Conservation (phyloP, 805 yeast species). For the Yarrowia alimentaria region DNA sequence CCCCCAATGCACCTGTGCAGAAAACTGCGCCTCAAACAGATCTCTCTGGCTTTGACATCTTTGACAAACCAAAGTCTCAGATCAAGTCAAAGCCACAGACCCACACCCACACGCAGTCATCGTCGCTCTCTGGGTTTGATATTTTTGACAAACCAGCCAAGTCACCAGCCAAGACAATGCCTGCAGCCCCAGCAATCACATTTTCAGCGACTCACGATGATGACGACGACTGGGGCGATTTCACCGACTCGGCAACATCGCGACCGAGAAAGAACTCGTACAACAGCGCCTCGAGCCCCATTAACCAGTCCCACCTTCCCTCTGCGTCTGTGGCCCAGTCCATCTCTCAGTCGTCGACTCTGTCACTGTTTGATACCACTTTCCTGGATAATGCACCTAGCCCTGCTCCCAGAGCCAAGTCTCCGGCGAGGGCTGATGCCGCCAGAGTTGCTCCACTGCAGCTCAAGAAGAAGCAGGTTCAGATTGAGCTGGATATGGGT, state of each 20-base stretch:
- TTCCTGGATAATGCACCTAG: no score
- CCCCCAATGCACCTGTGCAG: no score
- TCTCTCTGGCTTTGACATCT: no score
- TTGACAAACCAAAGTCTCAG: no score
- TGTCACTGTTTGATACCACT: slow-evolving; percentile 12
- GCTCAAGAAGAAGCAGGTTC: slow-evolving; percentile 9
- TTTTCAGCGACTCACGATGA: neutral
- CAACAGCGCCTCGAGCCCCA: neutral
- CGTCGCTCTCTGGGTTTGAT: slow-evolving; percentile 2
- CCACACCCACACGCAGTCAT: no score
- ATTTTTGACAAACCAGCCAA: slow-evolving; percentile 6
- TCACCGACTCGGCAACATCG: slow-evolving; percentile 6
- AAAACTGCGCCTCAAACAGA: no score
- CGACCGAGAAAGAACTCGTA: slow-evolving; percentile 11
- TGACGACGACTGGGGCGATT: slow-evolving; percentile 21
- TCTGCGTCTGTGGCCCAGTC: slow-evolving; percentile 4
- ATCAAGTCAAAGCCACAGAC: no score
- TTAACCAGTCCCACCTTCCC: neutral
- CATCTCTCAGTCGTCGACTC: slow-evolving; percentile 10
- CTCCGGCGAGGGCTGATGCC: slow-evolving; percentile 1
- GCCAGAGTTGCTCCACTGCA: slow-evolving; percentile 1
- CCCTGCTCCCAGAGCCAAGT: slow-evolving; percentile 4
- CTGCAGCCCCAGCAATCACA: neutral
- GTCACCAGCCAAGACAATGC: no score
- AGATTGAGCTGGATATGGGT: slow-evolving; percentile 11